Evolutionary conservation across 306 rosid genomes (phyloP).

Genomic region (Quercus parvula): DNA sequence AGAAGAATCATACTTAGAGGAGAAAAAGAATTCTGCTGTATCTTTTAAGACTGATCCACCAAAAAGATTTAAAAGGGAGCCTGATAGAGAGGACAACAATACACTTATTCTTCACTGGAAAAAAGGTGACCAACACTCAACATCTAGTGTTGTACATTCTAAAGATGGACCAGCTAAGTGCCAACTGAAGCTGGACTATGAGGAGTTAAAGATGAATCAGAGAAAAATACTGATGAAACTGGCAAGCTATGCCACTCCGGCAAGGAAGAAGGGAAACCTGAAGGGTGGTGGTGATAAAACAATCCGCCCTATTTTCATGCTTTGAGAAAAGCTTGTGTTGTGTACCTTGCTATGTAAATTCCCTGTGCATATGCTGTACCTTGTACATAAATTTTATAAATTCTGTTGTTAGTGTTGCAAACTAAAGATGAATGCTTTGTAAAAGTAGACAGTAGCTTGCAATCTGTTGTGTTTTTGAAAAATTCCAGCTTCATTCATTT

Average conservation of each 20-base stretch:
- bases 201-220: constrained; percentile 38
- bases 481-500: too few relatives aligned
- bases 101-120: constrained; percentile 15
- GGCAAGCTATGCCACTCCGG: constrained; percentile 37
- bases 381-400: background rate
- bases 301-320: constrained; percentile 61
- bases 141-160: constrained; percentile 15
- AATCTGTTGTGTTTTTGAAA: background rate
- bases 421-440: background rate
- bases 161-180: constrained; percentile 24
- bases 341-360: background rate
- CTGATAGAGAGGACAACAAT: constrained; percentile 8
- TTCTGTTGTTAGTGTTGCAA: background rate
- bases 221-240: constrained; percentile 22
- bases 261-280: constrained; percentile 50
- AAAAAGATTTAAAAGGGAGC: constrained; percentile 28
- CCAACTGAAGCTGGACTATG: constrained; percentile 53
- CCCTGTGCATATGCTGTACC: background rate
- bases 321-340: constrained; percentile 55
- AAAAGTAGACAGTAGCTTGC: background rate
- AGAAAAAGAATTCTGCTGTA: constrained; percentile 6
- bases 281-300: constrained; percentile 58
- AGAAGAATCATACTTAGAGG: constrained; percentile 31
- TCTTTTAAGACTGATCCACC: constrained; percentile 30
- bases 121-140: constrained; percentile 27